phyloP scores from a whole-genome alignment of 164 flowering plant species.

The Piper longum region DNA sequence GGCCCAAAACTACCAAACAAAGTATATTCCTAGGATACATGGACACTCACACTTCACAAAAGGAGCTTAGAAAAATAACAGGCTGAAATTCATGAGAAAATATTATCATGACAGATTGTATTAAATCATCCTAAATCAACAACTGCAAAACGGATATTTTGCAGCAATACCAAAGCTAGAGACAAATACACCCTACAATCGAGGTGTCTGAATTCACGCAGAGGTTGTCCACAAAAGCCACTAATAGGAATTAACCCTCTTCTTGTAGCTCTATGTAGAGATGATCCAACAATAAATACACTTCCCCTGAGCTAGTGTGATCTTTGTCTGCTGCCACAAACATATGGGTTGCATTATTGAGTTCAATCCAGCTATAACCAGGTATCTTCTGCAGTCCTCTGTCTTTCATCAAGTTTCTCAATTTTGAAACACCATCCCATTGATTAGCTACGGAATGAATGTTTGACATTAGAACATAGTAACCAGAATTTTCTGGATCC shows the following conservation, averaged over 20 bases:
- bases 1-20: no score
- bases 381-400: constrained; percentile 1
- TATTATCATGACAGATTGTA: not conserved
- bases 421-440: constrained; percentile 1
- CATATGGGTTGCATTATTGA: constrained; percentile 1
- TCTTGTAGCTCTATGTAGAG: not conserved
- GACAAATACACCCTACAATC: not conserved
- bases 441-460: not conserved
- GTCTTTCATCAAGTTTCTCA: constrained; percentile 1
- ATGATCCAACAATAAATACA: not conserved
- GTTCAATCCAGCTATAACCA: constrained; percentile 3
- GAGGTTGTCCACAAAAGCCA: not conserved
- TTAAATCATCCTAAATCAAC: not conserved
- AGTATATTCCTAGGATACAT: no score
- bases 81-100: not conserved
- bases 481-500: constrained; percentile 1
- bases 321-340: not conserved
- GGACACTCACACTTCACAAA: no score
- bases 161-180: not conserved
- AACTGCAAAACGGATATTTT: not conserved
- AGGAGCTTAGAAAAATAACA: not conserved
- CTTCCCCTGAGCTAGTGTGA: not conserved
- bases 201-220: not conserved
- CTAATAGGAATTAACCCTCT: constrained; percentile 1
- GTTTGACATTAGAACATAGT: constrained; percentile 4